Conservation (phyloP, 192 early-diverging fungal genomes). For the Gaertneriomyces semiglobifer region DNA sequence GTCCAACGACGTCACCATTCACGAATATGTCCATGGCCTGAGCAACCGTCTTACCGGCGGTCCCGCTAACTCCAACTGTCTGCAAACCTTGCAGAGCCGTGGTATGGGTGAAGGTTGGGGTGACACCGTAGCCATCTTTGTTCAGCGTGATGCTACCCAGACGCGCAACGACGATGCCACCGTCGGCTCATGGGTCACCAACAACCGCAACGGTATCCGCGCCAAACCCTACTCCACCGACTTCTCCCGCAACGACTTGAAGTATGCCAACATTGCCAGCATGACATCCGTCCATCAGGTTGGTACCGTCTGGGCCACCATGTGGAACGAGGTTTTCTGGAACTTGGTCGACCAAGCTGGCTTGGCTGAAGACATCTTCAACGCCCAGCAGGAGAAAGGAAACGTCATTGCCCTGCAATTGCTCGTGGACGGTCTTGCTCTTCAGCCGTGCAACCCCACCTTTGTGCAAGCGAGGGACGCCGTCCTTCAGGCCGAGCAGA, state of each 20-base stretch:
- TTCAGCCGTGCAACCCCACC: slow-evolving; percentile 64
- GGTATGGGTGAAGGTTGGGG: slow-evolving; percentile 68
- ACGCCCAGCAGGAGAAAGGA: slow-evolving; percentile 28
- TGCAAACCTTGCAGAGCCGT: slow-evolving; percentile 46
- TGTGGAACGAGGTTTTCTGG: slow-evolving; percentile 61
- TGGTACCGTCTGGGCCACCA: slow-evolving; percentile 58
- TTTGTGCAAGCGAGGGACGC: slow-evolving; percentile 64
- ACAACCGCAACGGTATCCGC: slow-evolving; percentile 43
- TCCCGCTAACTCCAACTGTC: slow-evolving; percentile 56
- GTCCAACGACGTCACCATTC: slow-evolving; percentile 55
- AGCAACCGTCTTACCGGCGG: slow-evolving; percentile 65
- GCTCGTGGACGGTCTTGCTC: slow-evolving; percentile 54
- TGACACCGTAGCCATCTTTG: slow-evolving; percentile 48
- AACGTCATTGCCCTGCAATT: slow-evolving; percentile 51
- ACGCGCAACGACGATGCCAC: slow-evolving; percentile 43
- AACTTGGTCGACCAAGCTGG: slow-evolving; percentile 42
- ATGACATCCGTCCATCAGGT: slow-evolving; percentile 50
- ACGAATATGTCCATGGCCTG: slow-evolving; percentile 64
- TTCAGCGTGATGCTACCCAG: slow-evolving; percentile 33
- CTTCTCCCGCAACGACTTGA: slow-evolving; percentile 33
- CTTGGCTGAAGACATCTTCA: slow-evolving; percentile 14
- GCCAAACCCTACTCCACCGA: slow-evolving; percentile 56
- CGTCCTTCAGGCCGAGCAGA: slow-evolving; percentile 54
- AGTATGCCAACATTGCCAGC: slow-evolving; percentile 26
- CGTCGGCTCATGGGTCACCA: slow-evolving; percentile 38